Conservation (phyloP, 805 yeast genomes). For the Kodamaea hsintzibuensis region DNA sequence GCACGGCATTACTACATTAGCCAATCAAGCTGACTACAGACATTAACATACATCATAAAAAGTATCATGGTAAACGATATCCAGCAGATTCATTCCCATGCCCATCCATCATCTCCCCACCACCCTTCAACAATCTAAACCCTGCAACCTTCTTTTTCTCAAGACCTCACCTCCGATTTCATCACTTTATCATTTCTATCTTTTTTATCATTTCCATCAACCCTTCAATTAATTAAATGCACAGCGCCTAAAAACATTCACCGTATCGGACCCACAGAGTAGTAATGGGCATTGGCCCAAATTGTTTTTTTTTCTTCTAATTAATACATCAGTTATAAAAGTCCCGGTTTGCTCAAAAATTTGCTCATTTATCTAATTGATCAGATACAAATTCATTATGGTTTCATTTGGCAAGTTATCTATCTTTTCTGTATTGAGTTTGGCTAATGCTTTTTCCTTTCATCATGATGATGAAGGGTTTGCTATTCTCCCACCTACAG, state of each 20-base stretch:
- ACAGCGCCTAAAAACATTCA: slow-evolving; percentile 1
- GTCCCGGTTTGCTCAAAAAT: slow-evolving; percentile 2
- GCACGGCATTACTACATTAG: neutral
- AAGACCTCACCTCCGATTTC: neutral
- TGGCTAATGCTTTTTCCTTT: slow-evolving; percentile 10
- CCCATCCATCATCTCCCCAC: neutral
- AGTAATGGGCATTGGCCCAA: slow-evolving; percentile 2
- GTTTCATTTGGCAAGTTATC: slow-evolving; percentile 11
- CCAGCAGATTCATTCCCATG: neutral
- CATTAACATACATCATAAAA: neutral
- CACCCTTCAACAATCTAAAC: neutral
- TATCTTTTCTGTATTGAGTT: slow-evolving; percentile 6
- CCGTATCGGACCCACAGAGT: slow-evolving; percentile 2
- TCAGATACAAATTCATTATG: slow-evolving; percentile 10
- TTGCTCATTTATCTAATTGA: slow-evolving; percentile 9
- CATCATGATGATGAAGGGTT: slow-evolving; percentile 13
- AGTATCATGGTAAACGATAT: too few relatives aligned
- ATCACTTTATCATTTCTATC: neutral
- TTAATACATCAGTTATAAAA: neutral
- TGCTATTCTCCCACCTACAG: slow-evolving; percentile 17
- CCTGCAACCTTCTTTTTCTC: neutral
- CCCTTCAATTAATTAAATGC: slow-evolving; percentile 1
- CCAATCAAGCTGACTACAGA: neutral
- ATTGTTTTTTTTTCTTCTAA: neutral
- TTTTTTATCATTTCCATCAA: neutral